These are phyloP conservation scores for Blepharisma japonicum DNA, from an alignment of 73 alveolate genomes.

Conservation along the genomic window DNA sequence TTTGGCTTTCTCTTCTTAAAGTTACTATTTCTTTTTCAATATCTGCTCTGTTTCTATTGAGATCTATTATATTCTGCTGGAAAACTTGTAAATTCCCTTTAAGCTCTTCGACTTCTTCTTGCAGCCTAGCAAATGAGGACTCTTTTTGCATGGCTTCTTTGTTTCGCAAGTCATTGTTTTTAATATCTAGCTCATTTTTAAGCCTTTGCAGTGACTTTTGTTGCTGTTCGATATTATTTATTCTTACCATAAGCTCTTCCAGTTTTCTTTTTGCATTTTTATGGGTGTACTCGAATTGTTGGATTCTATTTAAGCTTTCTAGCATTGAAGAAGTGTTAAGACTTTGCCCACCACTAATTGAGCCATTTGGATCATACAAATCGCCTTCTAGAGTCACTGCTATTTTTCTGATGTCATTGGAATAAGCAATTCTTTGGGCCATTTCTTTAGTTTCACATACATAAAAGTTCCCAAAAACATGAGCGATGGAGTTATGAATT, in stretches of 20 bases:
- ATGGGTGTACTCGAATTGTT: conserved; percentile 22
- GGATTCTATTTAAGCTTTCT: neutral
- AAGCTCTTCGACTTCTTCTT: conserved; percentile 35
- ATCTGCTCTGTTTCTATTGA: conserved; percentile 24
- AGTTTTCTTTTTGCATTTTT: conserved; percentile 28
- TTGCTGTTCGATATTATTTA: neutral
- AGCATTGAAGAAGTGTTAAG: neutral
- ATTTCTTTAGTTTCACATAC: conserved; percentile 80
- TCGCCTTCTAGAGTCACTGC: conserved; percentile 71
- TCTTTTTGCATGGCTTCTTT: conserved; percentile 27
- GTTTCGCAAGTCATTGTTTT: conserved; percentile 16
- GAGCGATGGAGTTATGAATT: conserved; percentile 78
- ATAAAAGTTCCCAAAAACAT: conserved; percentile 84
- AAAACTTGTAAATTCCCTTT: neutral
- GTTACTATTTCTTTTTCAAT: conserved; percentile 8
- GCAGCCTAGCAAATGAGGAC: conserved; percentile 17
- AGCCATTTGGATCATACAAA: conserved; percentile 76
- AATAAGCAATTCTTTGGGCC: conserved; percentile 81
- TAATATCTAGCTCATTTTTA: conserved; percentile 6
- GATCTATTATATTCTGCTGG: conserved; percentile 14
- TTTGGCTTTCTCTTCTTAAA: neutral
- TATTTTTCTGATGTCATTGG: neutral
- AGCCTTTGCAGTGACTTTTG: neutral
- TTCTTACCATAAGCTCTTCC: conserved; percentile 10
- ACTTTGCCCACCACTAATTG: conserved; percentile 72